A percentile compares a stretch with the other conserved stretches of the same genome.
These are phyloP conservation scores for Colletotrichum sp. DNA, from an alignment of 2,329 filamentous ascomycete species.

Conservation along the genomic window DNA sequence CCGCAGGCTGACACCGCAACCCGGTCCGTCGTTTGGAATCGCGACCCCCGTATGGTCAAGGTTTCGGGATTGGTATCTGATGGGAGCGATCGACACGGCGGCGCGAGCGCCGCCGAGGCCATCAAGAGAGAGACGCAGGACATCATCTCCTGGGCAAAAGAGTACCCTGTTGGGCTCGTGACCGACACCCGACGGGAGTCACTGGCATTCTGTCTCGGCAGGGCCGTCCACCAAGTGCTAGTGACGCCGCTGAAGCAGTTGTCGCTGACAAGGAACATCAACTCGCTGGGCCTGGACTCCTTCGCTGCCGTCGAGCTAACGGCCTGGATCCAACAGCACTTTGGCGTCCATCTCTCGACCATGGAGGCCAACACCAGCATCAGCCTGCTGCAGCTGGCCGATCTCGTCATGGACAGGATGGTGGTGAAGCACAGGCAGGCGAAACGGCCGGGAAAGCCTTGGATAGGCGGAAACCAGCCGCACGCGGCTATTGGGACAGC, in stretches of 20 bases:
- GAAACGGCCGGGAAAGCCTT: neutral
- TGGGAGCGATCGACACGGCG: neutral
- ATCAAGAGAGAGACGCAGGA: neutral
- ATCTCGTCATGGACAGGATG: neutral
- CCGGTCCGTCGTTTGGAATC: neutral
- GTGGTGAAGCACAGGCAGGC: neutral
- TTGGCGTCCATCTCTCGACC: neutral
- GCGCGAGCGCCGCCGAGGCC: neutral
- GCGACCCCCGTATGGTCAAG: neutral
- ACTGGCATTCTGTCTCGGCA: neutral
- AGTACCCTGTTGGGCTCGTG: neutral
- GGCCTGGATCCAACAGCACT: constrained; percentile 24
- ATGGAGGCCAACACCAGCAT: neutral
- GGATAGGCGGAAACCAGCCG: neutral
- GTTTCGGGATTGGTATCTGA: neutral
- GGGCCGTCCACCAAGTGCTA: neutral
- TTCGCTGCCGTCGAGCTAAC: constrained; percentile 33
- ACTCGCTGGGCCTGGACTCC: constrained; percentile 41
- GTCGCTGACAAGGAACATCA: constrained; percentile 35
- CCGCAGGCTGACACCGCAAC: neutral
- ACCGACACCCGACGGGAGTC: neutral
- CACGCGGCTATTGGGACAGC: neutral
- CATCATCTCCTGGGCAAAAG: neutral
- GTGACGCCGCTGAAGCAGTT: neutral
- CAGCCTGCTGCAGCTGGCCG: neutral